Evolutionary conservation across 805 yeast genomes (phyloP), one percentile per base, ranked within the genome.

Genomic region (Cyberlindnera mrakii): DNA sequence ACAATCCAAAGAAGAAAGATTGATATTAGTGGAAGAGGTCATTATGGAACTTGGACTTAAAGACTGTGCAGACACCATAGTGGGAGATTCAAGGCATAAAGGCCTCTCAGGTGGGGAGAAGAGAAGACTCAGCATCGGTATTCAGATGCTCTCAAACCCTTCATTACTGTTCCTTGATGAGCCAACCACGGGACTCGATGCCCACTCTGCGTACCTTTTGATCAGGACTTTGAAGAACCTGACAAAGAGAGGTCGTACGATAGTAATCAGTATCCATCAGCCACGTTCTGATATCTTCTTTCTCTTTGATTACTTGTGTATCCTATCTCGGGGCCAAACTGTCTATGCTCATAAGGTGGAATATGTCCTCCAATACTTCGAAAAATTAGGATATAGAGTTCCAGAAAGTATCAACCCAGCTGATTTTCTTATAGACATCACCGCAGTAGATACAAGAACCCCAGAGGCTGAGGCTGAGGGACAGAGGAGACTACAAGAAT

Each of bases 51-150:
- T 87, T 41, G 95, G 90, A 3, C 65, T 88, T 16, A 76, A 75
- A 46, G 89, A 80, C 41, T 75, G 90, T 49, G 77, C 77, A 3
- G 70, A 81, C 48, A 80, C 85, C 1, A 46, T 69, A 3, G 83
- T 88, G 2, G 83, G 83, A 9, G 81, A 80, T 51, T 52, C 64
- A 1, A 64, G 65, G 4, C 73, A 73, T 44, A 66, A 71, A 36
- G 87, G 85, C 20, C 64, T 87, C 5, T 84, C 93, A 1, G 96
- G 96, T 7, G 96, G 96, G 30, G 96, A 87, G 59, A 84, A 82
- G 58, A 59, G 96, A 54, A 62, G 96, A 42, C 69, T 85, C 7
- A 82, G 90, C 45, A 76, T 88, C 33, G 96, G 87, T 0, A 78
- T 87, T n/a, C 96, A 88, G 59, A 64, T 87, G 58, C 67, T 88